Conservation (phyloP, 768 basidiomycete genomes). For the Daedaleopsis sinensis region DNA sequence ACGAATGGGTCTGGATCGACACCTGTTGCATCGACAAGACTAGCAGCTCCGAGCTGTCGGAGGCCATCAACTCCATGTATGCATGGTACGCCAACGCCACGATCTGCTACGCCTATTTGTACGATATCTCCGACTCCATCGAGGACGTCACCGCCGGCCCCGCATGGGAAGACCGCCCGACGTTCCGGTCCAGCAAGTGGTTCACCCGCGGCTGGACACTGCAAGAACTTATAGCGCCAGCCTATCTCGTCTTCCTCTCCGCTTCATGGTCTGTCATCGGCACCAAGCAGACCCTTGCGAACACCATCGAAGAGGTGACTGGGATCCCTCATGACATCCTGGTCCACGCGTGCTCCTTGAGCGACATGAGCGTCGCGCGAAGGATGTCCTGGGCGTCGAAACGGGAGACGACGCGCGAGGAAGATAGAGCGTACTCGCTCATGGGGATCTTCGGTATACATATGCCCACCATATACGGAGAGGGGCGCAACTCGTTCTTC, state of each 20-base stretch:
- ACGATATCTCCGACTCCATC: not conserved
- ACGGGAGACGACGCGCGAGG: not conserved
- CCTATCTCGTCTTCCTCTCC: not conserved
- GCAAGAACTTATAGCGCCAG: not conserved
- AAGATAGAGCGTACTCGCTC: not conserved
- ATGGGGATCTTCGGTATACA: not conserved
- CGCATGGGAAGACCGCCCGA: too few relatives aligned
- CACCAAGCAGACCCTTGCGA: not conserved
- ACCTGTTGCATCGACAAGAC: not conserved
- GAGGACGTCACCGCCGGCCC: not conserved
- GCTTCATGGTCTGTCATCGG: not conserved
- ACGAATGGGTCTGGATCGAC: not conserved
- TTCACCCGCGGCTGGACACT: not conserved
- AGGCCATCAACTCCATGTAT: not conserved
- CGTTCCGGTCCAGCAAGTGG: not conserved
- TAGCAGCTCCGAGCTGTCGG: not conserved
- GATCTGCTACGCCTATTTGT: not conserved
- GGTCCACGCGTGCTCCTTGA: not conserved
- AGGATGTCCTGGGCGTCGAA: not conserved
- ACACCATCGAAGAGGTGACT: not conserved
- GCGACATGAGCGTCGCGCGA: not conserved
- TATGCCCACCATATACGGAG: not conserved
- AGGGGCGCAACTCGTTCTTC: not conserved
- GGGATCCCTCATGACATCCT: not conserved
- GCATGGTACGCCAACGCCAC: not conserved